These are phyloP conservation scores for Magnusiomyces magnusii DNA, from an alignment of 1,139 yeast genomes.

Conservation along the genomic window DNA sequence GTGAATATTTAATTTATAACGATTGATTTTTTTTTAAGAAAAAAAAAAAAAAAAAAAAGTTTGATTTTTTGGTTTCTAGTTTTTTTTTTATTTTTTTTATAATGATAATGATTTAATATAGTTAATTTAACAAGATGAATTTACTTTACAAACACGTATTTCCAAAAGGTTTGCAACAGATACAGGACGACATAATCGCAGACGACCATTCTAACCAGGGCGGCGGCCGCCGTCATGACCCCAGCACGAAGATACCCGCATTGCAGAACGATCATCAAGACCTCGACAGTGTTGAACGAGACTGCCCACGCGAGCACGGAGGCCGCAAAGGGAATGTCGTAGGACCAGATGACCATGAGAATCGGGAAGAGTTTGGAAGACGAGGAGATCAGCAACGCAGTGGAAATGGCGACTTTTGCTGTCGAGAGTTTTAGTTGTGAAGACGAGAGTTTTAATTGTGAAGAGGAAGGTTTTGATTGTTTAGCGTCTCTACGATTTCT, in stretches of 20 bases:
- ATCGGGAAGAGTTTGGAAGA: slow-evolving; percentile 82
- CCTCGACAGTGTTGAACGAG: slow-evolving; percentile 56
- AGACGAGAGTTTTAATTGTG: not conserved
- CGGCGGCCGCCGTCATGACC: slow-evolving; percentile 26
- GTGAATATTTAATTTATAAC: slow-evolving; percentile 17
- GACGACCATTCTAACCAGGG: slow-evolving; percentile 17
- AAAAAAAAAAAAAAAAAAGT: no score
- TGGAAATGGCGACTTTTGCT: slow-evolving; percentile 40
- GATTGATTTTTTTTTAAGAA: slow-evolving; percentile 3
- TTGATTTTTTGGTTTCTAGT: not conserved
- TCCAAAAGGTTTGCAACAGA: slow-evolving; percentile 8
- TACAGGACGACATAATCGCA: slow-evolving; percentile 18
- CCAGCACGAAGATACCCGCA: slow-evolving; percentile 37
- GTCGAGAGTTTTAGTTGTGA: not conserved
- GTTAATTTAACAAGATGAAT: no score
- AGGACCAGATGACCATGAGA: slow-evolving; percentile 95
- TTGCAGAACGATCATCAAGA: slow-evolving; percentile 48
- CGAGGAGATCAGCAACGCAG: slow-evolving; percentile 66
- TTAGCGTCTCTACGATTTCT: not conserved
- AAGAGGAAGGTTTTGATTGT: no score
- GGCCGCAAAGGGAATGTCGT: slow-evolving; percentile 66
- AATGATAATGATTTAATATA: not conserved
- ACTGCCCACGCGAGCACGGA: slow-evolving; percentile 56
- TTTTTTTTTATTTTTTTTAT: not conserved
- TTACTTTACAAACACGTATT: not conserved